Evolutionary conservation across 495 filamentous ascomycete species (phyloP).

Genomic region (Penicillium diatomitis): DNA sequence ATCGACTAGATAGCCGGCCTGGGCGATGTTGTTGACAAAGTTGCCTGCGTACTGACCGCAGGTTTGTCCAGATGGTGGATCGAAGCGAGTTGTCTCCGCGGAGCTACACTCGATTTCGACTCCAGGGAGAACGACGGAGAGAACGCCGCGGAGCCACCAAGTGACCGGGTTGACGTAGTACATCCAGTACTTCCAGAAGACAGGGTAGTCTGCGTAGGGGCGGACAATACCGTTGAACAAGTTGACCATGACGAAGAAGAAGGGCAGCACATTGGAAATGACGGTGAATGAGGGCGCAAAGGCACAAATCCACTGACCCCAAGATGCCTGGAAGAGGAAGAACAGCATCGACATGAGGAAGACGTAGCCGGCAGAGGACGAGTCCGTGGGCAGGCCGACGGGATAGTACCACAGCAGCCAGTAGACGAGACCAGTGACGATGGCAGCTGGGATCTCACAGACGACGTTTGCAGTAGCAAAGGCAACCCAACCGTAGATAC

Average conservation of each 20-base stretch:
- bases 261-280: constrained; percentile 56
- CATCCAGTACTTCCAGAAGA: constrained; percentile 73
- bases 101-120: constrained; percentile 48
- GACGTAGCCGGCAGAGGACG: constrained; percentile 62
- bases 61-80: constrained; percentile 51
- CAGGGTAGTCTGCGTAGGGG: constrained; percentile 61
- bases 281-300: constrained; percentile 75
- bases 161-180: constrained; percentile 65
- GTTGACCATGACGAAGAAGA: constrained; percentile 66
- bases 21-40: constrained; percentile 38
- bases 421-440: constrained; percentile 58
- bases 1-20: constrained; percentile 51
- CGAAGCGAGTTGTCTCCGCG: constrained; percentile 57
- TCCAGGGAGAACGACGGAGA: constrained; percentile 49
- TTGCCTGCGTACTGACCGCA: constrained; percentile 52
- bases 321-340: constrained; percentile 66
- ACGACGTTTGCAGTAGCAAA: constrained; percentile 71
- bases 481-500: constrained; percentile 77
- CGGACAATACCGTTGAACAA: constrained; percentile 71
- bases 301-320: constrained; percentile 80
- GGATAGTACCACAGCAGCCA: constrained; percentile 75
- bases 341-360: constrained; percentile 80
- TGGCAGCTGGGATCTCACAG: constrained; percentile 64
- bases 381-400: constrained; percentile 57
- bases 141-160: constrained; percentile 68